Base-by-base conservation (phyloP, 225 moss, liverwort and hornwort genomes). In the Ulota crispa region DNA sequence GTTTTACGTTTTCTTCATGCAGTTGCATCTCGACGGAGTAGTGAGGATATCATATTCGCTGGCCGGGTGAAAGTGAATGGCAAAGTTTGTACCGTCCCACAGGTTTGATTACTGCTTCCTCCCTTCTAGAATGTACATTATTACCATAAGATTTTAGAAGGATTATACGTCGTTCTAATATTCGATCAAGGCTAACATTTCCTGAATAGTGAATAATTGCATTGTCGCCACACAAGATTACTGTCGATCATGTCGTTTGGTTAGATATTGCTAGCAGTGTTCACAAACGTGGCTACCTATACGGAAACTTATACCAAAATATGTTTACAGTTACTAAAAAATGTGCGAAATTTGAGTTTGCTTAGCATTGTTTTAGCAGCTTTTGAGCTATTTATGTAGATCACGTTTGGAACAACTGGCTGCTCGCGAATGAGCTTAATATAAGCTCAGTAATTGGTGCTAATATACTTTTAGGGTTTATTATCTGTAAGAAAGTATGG, bases 31-130 rank as follows among this genome's bases (percentile, higher is more conserved):
- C 91, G 98, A 66, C 91, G 98, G 71, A 91, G 73, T 64, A 91
- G 98, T 72, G 98, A 99, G 86, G 94, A 93, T 34, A 91, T 99
- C 31, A 92, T 99, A 63, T 99, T 96, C 81, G 94, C 86, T 66
- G 98, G 98, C 19, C 96, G 98, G 77, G 98, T 99, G 81, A 88
- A 88, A 79, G 98, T 99, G 84, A 99, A 99, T 76, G 96, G 96
- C 50, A 92, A 88, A 86, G 90, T 99, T 7, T 96, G 95, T 81
- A 94, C 83, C 34, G 90, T 99, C 15, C 98, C 98, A 43, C 98
- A 95, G 95, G 98, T 98, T 76, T 27, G 73, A 21, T 55, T 24
- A 59, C 3, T 64, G n/a, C 27, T 67, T 6, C 30, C 59, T 85
- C 31, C 39, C 37, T 41, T 57, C 14, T 42, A 45, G 36, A 67